Percentiles rank a stretch among this genome's conserved stretches.
phyloP scores from a whole-genome alignment of 441 rosid genomes.

The Pelargonium citronellum region DNA sequence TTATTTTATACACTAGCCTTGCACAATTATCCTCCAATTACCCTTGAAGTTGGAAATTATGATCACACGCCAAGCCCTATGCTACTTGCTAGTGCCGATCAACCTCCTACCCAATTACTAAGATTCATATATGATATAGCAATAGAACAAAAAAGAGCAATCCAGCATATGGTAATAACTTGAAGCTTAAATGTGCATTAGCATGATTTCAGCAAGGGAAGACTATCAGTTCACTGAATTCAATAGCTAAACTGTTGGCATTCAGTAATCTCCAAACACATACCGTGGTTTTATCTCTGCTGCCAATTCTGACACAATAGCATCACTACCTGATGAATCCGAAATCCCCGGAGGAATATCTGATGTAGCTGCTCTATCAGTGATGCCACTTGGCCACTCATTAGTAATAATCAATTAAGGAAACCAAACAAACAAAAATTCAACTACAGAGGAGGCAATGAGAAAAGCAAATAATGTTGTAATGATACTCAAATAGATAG shows the following conservation, averaged over 20 bases:
- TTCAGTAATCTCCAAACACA: constrained; percentile 12
- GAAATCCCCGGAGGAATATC: constrained; percentile 47
- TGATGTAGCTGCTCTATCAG: constrained; percentile 46
- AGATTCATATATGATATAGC: too few relatives aligned
- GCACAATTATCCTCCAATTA: neutral
- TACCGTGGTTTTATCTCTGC: constrained; percentile 91
- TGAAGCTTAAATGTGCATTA: too few relatives aligned
- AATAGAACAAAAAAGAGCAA: too few relatives aligned
- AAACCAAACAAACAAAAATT: constrained; percentile 20
- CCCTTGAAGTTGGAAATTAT: neutral
- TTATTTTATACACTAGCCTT: neutral
- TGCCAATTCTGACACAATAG: constrained; percentile 55
- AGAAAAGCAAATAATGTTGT: neutral
- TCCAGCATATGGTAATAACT: too few relatives aligned
- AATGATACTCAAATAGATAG: neutral
- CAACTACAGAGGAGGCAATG: constrained; percentile 6
- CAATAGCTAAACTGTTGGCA: neutral
- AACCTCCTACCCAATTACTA: neutral
- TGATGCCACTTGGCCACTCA: constrained; percentile 85
- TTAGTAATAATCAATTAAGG: constrained; percentile 62
- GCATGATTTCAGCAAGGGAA: neutral
- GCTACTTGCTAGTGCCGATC: neutral
- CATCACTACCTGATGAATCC: constrained; percentile 52
- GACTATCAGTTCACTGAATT: neutral
- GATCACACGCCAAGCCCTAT: neutral